Conservation (phyloP, 108 stramenopile species). For the Discostella stelligeroides region DNA sequence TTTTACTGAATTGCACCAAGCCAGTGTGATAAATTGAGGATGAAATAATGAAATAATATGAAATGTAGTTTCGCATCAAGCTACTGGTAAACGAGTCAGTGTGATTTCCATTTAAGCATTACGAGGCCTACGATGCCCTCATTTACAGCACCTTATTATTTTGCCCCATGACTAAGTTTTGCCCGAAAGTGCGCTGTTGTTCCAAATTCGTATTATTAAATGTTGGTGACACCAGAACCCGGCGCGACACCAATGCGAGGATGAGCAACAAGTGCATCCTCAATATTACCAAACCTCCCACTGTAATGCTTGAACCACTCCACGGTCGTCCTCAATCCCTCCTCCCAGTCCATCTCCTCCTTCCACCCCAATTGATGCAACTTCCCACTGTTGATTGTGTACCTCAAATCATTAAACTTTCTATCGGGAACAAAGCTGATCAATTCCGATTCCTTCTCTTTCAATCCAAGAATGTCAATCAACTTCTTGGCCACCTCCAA, state of each 20-base stretch:
- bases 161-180: too few relatives aligned
- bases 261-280: slow-evolving; percentile 95
- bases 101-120: too few relatives aligned
- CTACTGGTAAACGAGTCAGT: too few relatives aligned
- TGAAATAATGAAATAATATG: too few relatives aligned
- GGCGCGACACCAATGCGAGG: slow-evolving; percentile 79
- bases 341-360: slow-evolving; percentile 95
- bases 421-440: slow-evolving; percentile 94
- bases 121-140: too few relatives aligned
- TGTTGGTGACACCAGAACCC: slow-evolving; percentile 35
- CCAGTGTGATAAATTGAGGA: too few relatives aligned
- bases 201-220: neutral
- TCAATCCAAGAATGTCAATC: slow-evolving; percentile 78
- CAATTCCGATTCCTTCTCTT: slow-evolving; percentile 68
- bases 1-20: too few relatives aligned
- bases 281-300: slow-evolving; percentile 94
- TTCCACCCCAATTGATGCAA: slow-evolving; percentile 91
- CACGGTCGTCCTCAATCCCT: slow-evolving; percentile 90
- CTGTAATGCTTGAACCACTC: slow-evolving; percentile 95
- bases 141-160: too few relatives aligned
- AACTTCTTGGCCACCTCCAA: slow-evolving; percentile 85
- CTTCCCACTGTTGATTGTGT: slow-evolving; percentile 93
- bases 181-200: too few relatives aligned
- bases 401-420: slow-evolving; percentile 98
- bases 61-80: too few relatives aligned